Evolutionary conservation across 2,329 filamentous ascomycete species (phyloP), one percentile per base, ranked within the genome.

Genomic region (Lomentospora prolificans): DNA sequence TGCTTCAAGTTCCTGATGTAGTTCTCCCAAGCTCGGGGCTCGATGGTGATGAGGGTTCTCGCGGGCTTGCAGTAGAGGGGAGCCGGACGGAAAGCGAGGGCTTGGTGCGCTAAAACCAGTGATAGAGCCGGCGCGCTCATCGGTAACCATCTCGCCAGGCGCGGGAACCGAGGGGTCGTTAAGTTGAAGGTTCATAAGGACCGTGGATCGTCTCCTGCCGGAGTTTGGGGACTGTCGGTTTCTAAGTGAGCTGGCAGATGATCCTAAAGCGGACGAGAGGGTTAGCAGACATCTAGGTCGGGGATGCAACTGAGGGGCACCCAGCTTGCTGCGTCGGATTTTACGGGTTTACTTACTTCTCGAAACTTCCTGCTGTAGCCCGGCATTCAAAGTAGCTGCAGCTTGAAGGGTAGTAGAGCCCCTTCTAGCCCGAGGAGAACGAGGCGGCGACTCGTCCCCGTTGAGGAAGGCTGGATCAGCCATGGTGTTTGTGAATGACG

Each of bases 1-100:
- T 55, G 84, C 86, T 67, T 90, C 87, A 1, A 90, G 75, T 69
- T 90, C 85, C 65, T 90, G 87, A 62, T 90, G 86, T 44, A 90
- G 79, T 68, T 90, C 86, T 17, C 87, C 87, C 59, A 90, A 69
- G 65, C 86, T 90, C 2, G 86, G 86, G 0, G 84, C 72, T 51
- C 87, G 77, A 61, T 82, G 79, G 64, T 87, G 85, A 61, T 82
- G 78, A 14, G 82, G 79, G 61, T 33, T 33, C 6, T 84, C 81
- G 31, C 70, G 66, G 41, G 63, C 61, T 30, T 65, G 67, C 55
- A 70, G 64, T 53, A 74, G 66, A 6, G 79, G 75, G 8, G 78
- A 80, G 56, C 72, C 64, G 57, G 77, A 68, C 3, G 78, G 60
- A n/a, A 71, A 70, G 57, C 73, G 74, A 44, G 75, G 74, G 61